phyloP scores from a whole-genome alignment of 164 flowering plant species.

The Vitis amurensis region DNA sequence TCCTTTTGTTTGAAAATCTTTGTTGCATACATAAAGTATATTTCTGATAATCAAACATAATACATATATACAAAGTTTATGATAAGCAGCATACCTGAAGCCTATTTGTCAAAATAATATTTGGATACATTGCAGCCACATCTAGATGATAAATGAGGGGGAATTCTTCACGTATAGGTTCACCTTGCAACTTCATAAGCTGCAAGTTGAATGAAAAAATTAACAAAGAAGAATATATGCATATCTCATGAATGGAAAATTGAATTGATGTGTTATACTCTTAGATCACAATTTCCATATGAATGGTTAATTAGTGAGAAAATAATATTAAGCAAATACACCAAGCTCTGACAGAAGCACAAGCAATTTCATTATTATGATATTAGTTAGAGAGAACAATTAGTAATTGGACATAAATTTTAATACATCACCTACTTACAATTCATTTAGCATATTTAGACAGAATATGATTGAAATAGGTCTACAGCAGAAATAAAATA shows the following conservation, averaged over 20 bases:
- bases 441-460: too few species aligned
- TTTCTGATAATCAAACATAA: too few species aligned
- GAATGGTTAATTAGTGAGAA: background rate
- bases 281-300: background rate
- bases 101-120: conserved; percentile 95
- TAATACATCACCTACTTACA: background rate
- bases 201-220: conserved; percentile 26
- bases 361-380: too few species aligned
- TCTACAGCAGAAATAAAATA: too few species aligned
- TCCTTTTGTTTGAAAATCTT: too few species aligned
- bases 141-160: conserved; percentile 98
- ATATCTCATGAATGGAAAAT: background rate
- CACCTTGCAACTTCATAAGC: conserved; percentile 74
- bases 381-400: background rate
- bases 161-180: conserved; percentile 79
- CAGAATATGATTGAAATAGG: too few species aligned
- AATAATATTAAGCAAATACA: background rate
- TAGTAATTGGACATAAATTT: background rate
- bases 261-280: background rate
- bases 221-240: background rate
- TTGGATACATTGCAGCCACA: conserved; percentile 99
- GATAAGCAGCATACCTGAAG: conserved; percentile 72
- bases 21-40: too few species aligned
- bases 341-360: background rate
- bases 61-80: background rate